These are phyloP conservation scores for Ustilago nuda DNA, from an alignment of 1,284 basidiomycete species.

Conservation along the genomic window DNA sequence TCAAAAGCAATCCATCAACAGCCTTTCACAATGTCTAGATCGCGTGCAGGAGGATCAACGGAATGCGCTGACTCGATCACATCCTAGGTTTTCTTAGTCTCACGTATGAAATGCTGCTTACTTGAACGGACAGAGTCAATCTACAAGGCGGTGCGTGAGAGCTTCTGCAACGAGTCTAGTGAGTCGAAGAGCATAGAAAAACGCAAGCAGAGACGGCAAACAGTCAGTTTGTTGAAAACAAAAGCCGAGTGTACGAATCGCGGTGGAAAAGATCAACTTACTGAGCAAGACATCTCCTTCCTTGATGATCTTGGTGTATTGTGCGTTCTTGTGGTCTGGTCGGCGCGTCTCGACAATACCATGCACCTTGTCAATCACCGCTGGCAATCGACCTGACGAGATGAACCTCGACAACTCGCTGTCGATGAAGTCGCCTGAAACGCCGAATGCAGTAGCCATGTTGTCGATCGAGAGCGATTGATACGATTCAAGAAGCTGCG, in stretches of 20 bases:
- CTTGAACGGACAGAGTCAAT: background rate
- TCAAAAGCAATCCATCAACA: too few relatives aligned
- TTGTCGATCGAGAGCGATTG: conserved; percentile 88
- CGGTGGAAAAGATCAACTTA: conserved; percentile 31
- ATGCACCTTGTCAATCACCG: conserved; percentile 88
- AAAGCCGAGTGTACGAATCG: background rate
- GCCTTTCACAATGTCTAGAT: too few relatives aligned
- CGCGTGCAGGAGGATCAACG: background rate
- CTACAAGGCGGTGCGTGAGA: conserved; percentile 67
- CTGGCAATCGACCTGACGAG: conserved; percentile 86
- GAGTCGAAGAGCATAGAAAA: background rate
- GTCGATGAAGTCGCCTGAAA: conserved; percentile 88
- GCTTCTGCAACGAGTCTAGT: conserved; percentile 67
- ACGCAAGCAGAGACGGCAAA: background rate
- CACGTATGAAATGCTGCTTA: background rate
- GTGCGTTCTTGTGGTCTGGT: conserved; percentile 82
- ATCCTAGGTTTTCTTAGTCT: background rate
- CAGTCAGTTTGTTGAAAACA: background rate
- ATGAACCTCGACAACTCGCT: conserved; percentile 90
- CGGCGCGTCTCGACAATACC: conserved; percentile 95
- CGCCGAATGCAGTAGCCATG: conserved; percentile 88
- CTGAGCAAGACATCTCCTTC: conserved; percentile 88
- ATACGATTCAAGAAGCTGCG: conserved; percentile 91
- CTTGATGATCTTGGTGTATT: conserved; percentile 89
- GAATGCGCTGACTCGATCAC: background rate